Evolutionary conservation across 2,329 filamentous ascomycete species (phyloP).

Genomic region (Cordyceps cicadae): DNA sequence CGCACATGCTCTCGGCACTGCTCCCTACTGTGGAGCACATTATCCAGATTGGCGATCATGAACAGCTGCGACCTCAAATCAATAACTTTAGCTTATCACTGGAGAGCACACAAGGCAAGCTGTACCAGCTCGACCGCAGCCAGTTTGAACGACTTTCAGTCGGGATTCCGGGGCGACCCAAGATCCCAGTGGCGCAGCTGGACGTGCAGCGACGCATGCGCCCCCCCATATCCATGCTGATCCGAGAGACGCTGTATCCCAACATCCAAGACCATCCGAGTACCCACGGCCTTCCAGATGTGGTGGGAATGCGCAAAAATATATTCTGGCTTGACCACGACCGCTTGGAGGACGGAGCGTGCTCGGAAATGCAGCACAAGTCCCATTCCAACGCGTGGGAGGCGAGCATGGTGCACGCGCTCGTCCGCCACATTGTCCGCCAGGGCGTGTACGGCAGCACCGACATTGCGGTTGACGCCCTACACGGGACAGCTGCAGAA

Average conservation of each 20-base stretch:
- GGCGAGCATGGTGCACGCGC: conserved; percentile 50
- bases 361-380: conserved; percentile 28
- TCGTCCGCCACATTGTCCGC: conserved; percentile 57
- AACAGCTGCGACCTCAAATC: conserved; percentile 50
- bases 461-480: conserved; percentile 63
- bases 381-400: conserved; percentile 53
- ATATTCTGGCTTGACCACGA: conserved; percentile 56
- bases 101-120: conserved; percentile 13
- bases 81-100: conserved; percentile 40
- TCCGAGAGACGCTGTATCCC: conserved; percentile 51
- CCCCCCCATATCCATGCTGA: conserved; percentile 50
- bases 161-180: conserved; percentile 16
- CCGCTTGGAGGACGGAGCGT: conserved; percentile 32
- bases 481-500: conserved; percentile 51
- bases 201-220: conserved; percentile 58
- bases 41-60: conserved; percentile 56
- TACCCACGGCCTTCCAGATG: conserved; percentile 33
- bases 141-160: conserved; percentile 38
- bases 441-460: conserved; percentile 52
- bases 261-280: conserved; percentile 40
- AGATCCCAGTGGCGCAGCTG: conserved; percentile 31
- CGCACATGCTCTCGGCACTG: conserved; percentile 48
- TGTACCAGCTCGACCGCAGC: conserved; percentile 14
- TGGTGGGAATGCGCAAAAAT: conserved; percentile 44
- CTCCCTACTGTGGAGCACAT: conserved; percentile 48